Base-by-base conservation (phyloP, 129 eudicot species). In the Mikania micrantha region DNA sequence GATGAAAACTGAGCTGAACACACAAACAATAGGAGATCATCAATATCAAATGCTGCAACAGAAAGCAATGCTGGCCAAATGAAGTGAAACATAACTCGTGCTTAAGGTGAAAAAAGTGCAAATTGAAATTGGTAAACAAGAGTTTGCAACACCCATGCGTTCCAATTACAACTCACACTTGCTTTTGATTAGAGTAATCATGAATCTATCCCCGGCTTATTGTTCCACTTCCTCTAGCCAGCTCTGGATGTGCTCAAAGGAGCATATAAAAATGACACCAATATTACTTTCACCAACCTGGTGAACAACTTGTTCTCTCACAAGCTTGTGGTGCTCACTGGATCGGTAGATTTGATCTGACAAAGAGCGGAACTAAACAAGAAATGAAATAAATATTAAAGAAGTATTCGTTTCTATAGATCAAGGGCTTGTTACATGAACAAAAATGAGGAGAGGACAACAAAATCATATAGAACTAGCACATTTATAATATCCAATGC, bases 271-370 rank as follows among this genome's bases (percentile, higher is more conserved):
- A 61, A 27, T 21, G 63, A 48, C 75, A 66, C 21, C n/a, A 64
- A 31, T 34, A 66, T 62, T 45, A 63, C 16, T 63, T 54, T 32
- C 13, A 52, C 77, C 50, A 47, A 88, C 95, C 91, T 88, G 96
- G 52, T 71, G 52, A 62, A 84, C 84, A 50, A 90, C 81, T 81
- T 85, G 94, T 67, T 90, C 90, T 47, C 96, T 79, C 67, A 90
- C 95, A 64, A 77, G 80, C 74, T 77, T 78, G 73, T 90, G 96
- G 77, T 90, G 88, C 8, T 90, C 96, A 65, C 82, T 35, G 24
- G 74, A 79, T 15, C 96, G 94, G 45, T 86, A 90, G 27, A 90
- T 84, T 78, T 90, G 96, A 82, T 90, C 96, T 7, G 96, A 90
- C 69, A 90, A 74, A 13, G 96, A 74, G 9, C 96, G 94, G 42